Evolutionary conservation across 208 protist genomes (phyloP), one percentile per base, ranked within the genome.

Genomic region (Trypanosoma theileri): DNA sequence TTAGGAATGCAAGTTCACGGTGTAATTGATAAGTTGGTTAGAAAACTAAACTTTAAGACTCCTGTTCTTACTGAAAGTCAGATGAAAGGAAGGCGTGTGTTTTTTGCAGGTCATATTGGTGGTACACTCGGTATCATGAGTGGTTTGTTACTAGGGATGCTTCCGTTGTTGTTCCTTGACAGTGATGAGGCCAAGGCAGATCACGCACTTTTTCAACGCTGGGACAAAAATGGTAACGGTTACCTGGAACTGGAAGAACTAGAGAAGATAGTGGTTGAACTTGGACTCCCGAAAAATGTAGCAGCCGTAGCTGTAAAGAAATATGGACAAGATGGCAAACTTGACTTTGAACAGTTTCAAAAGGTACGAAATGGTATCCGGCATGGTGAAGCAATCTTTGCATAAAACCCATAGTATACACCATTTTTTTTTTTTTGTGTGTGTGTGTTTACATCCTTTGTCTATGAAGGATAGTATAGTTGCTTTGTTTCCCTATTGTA

Each of bases 1-100:
- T 68, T 95, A 14, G 89, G 92, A 40, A 97, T 97, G 92, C 92
- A 97, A 67, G 70, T 95, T 17, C 92, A 97, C 63, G 89, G 92
- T 6, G 77, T 97, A 14, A 91, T 97, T 60, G 92, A 97, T 68
- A 92, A 93, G 78, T 77, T 86, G 10, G 83, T 94, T 41, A 85
- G 91, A 73, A 84, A 77, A 51, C 63, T 97, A 35, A 88, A 87
- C 65, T 80, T 93, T 26, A 84, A 82, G 53, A 78, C 69, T 8
- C 89, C 89, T 7, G 75, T 87, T 41, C 76, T 97, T 14, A 92
- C 87, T n/a, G 84, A 92, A 59, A 83, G 80, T 61, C 92, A 97
- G 58, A 86, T 93, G 86, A 89, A 82, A 57, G 74, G 86, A 65
- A 75, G 77, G 0, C 77, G 82, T 44, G 92, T 95, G 3, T 97